Base-by-base conservation (phyloP, 2,329 filamentous ascomycete species). In the Camillea tinctor region DNA sequence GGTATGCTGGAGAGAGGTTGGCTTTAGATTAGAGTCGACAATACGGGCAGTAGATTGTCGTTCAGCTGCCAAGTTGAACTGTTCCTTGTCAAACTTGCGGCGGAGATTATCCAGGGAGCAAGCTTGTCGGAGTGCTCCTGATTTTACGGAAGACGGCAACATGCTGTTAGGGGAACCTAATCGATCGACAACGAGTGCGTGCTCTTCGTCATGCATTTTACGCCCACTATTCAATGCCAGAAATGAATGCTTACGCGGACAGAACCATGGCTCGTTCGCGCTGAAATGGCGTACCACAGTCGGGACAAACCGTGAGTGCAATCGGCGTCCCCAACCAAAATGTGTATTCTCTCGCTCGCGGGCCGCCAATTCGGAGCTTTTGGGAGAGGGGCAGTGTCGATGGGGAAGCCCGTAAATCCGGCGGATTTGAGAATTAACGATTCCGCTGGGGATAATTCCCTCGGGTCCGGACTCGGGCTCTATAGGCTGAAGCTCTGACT, bases 361-460 rank as follows among this genome's bases (percentile, higher is more conserved):
- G 57, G 64, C 60, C 24, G 22, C 44, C 50, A 68, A 56, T 53
- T 62, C 55, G 51, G 61, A n/a, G 19, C 66, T 57, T 44, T 66
- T 59, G 36, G 64, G 54, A 3, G 61, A 57, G 30, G 52, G 57
- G 26, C 68, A 62, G 49, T 60, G 49, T 23, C 63, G 59, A 57
- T 67, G 65, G 55, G 67, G 63, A 60, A 73, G 62, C 26, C 60
- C 61, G 58, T 74, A 67, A 52, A 78, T 67, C 59, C 71, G 69
- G 30, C 64, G 67, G 60, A 74, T 64, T 52, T 72, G 75, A 17
- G 73, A 73, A 15, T 69, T 68, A 11, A 77, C 73, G 50, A 72
- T 74, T 49, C 74, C 74, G 44, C 59, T 63, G 40, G 72, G 69
- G 62, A 76, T 68, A 20, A 63, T 59, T 61, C 65, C 56, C 30